Evolutionary conservation across 371 early-diverging fungal species (phyloP), one percentile per base, ranked within the genome.

Genomic region (Rhizomucor pusillus): DNA sequence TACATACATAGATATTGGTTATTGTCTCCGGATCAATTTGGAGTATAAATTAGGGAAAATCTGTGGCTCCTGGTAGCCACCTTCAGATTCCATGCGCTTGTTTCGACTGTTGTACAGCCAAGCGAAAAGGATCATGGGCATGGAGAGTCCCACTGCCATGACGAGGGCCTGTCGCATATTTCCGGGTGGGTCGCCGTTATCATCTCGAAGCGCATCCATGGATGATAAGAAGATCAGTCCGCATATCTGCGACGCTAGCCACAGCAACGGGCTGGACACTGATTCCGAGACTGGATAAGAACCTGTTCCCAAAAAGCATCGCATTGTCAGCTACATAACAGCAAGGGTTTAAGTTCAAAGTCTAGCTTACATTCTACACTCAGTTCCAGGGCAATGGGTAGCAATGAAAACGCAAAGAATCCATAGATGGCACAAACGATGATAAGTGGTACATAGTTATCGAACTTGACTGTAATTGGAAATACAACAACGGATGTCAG

Each of bases 251-350:
- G 77, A 66, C 10, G 61, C 55, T 46, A 69, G 52, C 77, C 77
- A 76, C 50, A 76, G 55, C 23, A 63, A 56, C 3, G 77, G 69
- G 51, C 73, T 71, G 1, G 73, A 73, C 19, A 73, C 61, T 13
- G 77, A 52, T 57, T 76, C 77, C 43, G 69, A 63, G 2, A 73
- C 65, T 5, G 77, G 77, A 39, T 68, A 76, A 7, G 77, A 63
- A 23, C 61, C 75, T 74, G 41, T 41, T 12, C n/a, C n/a, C n/a
- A 40, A 39, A 45, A 29, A 45, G 20, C 43, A 11, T 19, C 12
- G 19, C 12, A 41, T 41, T 16, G 19, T 14, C 5, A 14, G 41
- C 5, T 11, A 11, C 19, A 5, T 41, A 12, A 5, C 5, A 12
- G 41, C 5, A n/a, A n/a, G n/a, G n/a, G n/a, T n/a, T n/a, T n/a